Base-by-base conservation (phyloP, 495 filamentous ascomycete species). In the Penicillium bovifimosum region DNA sequence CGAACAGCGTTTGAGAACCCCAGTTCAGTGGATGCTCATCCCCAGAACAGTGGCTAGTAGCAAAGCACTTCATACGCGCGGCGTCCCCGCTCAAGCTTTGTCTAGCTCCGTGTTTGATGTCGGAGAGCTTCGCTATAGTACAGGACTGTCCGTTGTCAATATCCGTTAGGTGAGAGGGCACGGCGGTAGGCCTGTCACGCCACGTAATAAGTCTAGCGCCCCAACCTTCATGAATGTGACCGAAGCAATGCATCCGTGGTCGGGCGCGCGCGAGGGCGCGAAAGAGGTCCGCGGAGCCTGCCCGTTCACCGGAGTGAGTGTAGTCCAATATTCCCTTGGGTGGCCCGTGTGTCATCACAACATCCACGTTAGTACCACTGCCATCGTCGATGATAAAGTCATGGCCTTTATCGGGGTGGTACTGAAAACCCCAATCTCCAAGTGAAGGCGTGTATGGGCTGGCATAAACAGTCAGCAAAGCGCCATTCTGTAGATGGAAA, bases 201-300 rank as follows among this genome's bases (percentile, higher is more conserved):
- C 84, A 88, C 1, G 62, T 67, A 2, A 87, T 76, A 14, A 82
- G 27, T 45, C 80, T 80, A 0, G 76, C 82, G 6, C 85, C 86
- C 83, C 82, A 86, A 0, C 71, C 77, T 60, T 85, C 81, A 56
- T 88, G 86, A 27, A 89, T 86, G 62, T 89, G 86, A 5, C 86
- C 85, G 53, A 88, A 90, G 59, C 83, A 87, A 62, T 88, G 83
- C 54, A 89, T 56, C 6, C 63, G 68, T 1, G 84, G 84, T 40
- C 71, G 60, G 4, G 77, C 68, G 10, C 69, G 71, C 4, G 75
- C 75, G 14, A 85, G 60, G 9, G 82, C 81, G 0, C 62, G 66
- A 26, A 88, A 82, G 11, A 89, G 69, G 36, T 76, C 55, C 11
- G 68, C 63, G 52, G 82, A 87, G 0, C 85, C 86, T 16, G 76